phyloP scores from a whole-genome alignment of 495 filamentous ascomycete genomes.

The Xylaria bambusicola region DNA sequence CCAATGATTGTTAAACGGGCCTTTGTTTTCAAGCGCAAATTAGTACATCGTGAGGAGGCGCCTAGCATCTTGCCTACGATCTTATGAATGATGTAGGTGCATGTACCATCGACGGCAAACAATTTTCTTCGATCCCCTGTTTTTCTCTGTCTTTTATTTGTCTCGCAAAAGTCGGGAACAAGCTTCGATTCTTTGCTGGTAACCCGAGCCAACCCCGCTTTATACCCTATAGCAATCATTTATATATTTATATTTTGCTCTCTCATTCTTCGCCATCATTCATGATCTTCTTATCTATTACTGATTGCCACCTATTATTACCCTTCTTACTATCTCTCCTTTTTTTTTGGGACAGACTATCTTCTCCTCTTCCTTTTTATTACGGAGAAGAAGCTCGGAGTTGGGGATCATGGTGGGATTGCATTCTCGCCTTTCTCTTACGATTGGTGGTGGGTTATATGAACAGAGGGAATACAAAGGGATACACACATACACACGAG shows the following conservation, averaged over 20 bases:
- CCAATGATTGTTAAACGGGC: not conserved
- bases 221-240: slow-evolving; percentile 14
- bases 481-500: too few relatives aligned
- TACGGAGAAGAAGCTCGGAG: not conserved
- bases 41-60: not conserved
- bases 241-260: too few relatives aligned
- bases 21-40: not conserved
- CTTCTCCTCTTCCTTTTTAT: slow-evolving; percentile 2
- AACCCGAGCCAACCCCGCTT: slow-evolving; percentile 4
- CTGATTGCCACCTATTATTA: slow-evolving; percentile 1
- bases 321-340: not conserved
- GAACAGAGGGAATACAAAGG: not conserved
- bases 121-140: not conserved
- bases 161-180: too few relatives aligned
- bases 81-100: slow-evolving; percentile 1
- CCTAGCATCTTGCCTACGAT: not conserved
- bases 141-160: not conserved
- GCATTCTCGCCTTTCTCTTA: not conserved
- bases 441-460: not conserved
- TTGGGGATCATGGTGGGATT: not conserved
- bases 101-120: not conserved
- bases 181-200: slow-evolving; percentile 13
- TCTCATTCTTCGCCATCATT: too few relatives aligned
- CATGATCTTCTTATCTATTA: not conserved
- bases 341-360: too few relatives aligned